These are phyloP conservation scores for Rhizopogon salebrosus DNA, from an alignment of 768 basidiomycete genomes.

Conservation along the genomic window DNA sequence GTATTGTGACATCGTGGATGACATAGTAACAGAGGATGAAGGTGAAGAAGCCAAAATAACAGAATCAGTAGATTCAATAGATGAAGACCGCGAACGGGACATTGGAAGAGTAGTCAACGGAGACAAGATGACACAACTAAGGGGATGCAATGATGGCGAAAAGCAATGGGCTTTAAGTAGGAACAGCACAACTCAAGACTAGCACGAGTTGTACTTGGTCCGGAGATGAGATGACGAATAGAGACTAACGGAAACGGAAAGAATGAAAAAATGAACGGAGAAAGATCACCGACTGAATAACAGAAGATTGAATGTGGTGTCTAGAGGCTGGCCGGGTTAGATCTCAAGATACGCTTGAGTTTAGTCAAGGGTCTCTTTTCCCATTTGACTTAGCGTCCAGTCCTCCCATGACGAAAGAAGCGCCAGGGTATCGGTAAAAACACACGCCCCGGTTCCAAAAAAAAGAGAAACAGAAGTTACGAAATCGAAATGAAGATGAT, in stretches of 20 bases:
- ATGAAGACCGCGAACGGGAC: slow-evolving; percentile 15
- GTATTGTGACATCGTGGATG: slow-evolving; percentile 17
- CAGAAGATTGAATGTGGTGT: background rate
- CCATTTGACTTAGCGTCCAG: slow-evolving; percentile 10
- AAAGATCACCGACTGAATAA: background rate
- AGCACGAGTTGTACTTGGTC: background rate
- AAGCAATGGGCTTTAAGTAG: background rate
- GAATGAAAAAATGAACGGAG: background rate
- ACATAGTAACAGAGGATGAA: slow-evolving; percentile 35
- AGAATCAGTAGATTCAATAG: slow-evolving; percentile 19
- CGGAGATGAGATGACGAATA: background rate
- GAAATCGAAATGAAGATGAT: slow-evolving; percentile 12
- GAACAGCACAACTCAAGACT: background rate
- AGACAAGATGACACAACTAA: background rate
- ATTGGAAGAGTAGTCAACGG: background rate
- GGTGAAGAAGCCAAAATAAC: slow-evolving; percentile 25
- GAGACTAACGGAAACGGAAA: background rate
- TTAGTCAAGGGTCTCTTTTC: slow-evolving; percentile 8
- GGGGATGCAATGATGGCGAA: background rate
- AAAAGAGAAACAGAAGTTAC: slow-evolving; percentile 6
- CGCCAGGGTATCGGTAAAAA: slow-evolving; percentile 14
- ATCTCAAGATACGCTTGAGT: slow-evolving; percentile 10
- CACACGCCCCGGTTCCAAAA: slow-evolving; percentile 19
- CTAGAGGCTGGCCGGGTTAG: slow-evolving; percentile 1
- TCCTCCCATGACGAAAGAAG: slow-evolving; percentile 5